Evolutionary conservation across 2,329 filamentous ascomycete species (phyloP).

Genomic region (Aspergillus jensenii): DNA sequence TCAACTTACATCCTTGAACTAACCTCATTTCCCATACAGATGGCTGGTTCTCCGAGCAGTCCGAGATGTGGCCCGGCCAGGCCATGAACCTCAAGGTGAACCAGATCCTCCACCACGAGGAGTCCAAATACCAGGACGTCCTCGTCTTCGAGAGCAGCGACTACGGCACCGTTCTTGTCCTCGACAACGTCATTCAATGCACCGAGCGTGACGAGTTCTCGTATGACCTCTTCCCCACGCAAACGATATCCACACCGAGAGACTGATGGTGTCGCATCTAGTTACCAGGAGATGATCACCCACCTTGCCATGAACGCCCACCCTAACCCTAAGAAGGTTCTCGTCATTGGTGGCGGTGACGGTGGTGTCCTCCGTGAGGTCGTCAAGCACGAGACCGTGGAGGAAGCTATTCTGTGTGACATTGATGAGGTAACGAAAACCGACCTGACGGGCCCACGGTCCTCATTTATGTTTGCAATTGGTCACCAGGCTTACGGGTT

Average conservation of each 20-base stretch:
- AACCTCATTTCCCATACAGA: constrained; percentile 56
- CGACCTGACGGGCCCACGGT: not conserved
- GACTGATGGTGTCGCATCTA: constrained; percentile 22
- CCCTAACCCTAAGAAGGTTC: constrained; percentile 95
- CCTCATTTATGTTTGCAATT: not conserved
- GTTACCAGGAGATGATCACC: constrained; percentile 99
- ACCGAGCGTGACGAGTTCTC: constrained; percentile 99
- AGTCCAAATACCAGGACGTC: constrained; percentile 98
- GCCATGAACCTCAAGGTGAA: constrained; percentile 98
- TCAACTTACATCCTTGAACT: constrained; percentile 6
- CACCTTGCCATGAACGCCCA: constrained; percentile 98
- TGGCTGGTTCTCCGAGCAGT: constrained; percentile 99
- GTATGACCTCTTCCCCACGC: constrained; percentile 42
- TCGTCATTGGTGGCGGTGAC: constrained; percentile 97
- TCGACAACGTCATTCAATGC: constrained; percentile 99
- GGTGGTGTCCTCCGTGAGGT: constrained; percentile 97
- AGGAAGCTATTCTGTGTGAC: constrained; percentile 95
- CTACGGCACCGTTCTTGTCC: constrained; percentile 91
- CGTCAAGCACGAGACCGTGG: constrained; percentile 96
- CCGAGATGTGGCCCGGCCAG: constrained; percentile 98
- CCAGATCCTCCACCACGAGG: constrained; percentile 97
- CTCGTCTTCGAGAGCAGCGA: constrained; percentile 98
- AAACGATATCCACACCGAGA: not conserved
- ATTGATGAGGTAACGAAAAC: constrained; percentile 75
- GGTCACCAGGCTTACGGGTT: not conserved